phyloP scores from a whole-genome alignment of 257 asterid species.

The Solanum neorickii region DNA sequence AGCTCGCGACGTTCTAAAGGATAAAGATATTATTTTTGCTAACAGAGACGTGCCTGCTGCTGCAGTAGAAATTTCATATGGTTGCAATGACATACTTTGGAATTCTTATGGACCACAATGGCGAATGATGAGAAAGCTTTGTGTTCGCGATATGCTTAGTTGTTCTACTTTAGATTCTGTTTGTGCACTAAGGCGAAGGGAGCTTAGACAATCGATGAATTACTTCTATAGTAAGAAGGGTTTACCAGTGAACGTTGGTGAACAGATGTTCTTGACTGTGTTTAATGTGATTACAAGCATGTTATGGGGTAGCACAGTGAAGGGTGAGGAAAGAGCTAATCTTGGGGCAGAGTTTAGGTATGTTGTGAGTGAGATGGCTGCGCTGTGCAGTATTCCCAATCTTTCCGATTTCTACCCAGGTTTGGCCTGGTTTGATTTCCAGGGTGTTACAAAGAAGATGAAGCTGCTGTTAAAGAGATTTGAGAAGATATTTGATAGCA shows the following conservation, averaged over 20 bases:
- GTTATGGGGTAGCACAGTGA: slow-evolving; percentile 70
- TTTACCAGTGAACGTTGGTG: slow-evolving; percentile 40
- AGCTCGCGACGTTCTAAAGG: slow-evolving; percentile 47
- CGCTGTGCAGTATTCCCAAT: background rate
- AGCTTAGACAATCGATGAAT: slow-evolving; percentile 28
- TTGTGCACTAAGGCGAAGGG: slow-evolving; percentile 29
- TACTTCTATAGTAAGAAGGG: slow-evolving; percentile 23
- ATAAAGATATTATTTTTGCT: slow-evolving; percentile 53
- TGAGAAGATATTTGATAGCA: background rate
- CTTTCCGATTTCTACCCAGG: background rate
- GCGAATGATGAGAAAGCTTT: slow-evolving; percentile 61
- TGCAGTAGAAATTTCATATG: slow-evolving; percentile 41
- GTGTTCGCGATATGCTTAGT: slow-evolving; percentile 57
- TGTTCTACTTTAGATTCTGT: slow-evolving; percentile 34
- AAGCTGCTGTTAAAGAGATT: background rate
- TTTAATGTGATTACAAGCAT: slow-evolving; percentile 69
- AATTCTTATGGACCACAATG: slow-evolving; percentile 62
- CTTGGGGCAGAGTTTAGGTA: background rate
- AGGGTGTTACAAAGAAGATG: background rate
- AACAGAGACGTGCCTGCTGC: slow-evolving; percentile 70
- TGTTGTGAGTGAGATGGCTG: background rate
- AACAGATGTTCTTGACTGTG: slow-evolving; percentile 46
- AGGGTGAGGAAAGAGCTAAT: slow-evolving; percentile 23
- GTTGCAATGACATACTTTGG: slow-evolving; percentile 60
- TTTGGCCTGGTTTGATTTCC: background rate